Conservation (phyloP, 805 yeast genomes). For the Schwanniomyces polymorphus region DNA sequence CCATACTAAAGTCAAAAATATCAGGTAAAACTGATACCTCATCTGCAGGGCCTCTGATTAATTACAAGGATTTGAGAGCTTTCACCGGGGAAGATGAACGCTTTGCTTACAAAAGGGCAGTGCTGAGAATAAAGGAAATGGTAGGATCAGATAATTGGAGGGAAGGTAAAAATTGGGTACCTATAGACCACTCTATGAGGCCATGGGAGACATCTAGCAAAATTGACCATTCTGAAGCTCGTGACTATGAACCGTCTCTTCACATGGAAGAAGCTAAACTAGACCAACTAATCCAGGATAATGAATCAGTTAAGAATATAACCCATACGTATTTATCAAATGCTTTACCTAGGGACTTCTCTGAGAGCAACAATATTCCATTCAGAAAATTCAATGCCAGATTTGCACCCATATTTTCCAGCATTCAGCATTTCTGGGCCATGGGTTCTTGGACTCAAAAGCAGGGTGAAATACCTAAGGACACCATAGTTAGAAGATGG, state of each 20-base stretch:
- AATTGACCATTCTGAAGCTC: neutral
- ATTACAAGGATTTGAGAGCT: conserved; percentile 50
- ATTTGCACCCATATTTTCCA: conserved; percentile 21
- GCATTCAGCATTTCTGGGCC: conserved; percentile 62
- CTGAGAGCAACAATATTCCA: conserved; percentile 17
- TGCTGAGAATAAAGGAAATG: conserved; percentile 64
- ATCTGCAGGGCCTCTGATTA: neutral
- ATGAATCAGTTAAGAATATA: conserved; percentile 7
- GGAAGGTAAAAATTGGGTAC: conserved; percentile 49
- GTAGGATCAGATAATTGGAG: conserved; percentile 56
- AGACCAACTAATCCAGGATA: conserved; percentile 8
- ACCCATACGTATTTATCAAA: conserved; percentile 7
- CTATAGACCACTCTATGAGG: conserved; percentile 49
- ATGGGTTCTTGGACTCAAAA: conserved; percentile 56
- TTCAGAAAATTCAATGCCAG: conserved; percentile 20
- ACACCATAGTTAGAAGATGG: conserved; percentile 59
- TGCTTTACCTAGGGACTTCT: conserved; percentile 23
- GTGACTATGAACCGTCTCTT: neutral
- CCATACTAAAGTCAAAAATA: conserved; percentile 17
- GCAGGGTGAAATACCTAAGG: conserved; percentile 48
- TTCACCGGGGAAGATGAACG: conserved; percentile 79
- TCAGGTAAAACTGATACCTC: conserved; percentile 4
- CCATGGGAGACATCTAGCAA: conserved; percentile 49
- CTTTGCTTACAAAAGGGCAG: conserved; percentile 72
- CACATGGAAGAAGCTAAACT: conserved; percentile 3